A percentile compares a stretch with the other conserved stretches of the same genome.
Conservation (phyloP, 1,284 basidiomycete genomes). For the Takashimella tepidaria region DNA sequence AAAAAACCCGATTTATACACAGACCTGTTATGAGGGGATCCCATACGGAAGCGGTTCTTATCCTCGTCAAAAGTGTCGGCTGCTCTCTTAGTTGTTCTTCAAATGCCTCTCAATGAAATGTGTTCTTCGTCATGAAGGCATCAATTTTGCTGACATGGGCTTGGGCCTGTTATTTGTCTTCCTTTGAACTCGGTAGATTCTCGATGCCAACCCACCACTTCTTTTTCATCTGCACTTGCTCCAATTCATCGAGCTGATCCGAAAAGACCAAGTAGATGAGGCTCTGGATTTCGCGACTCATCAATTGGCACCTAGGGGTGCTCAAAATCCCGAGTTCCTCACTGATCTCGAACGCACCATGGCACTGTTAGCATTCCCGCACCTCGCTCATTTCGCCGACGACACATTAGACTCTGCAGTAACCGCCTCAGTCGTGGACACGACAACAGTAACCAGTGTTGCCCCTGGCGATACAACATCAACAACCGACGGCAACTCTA, state of each 20-base stretch:
- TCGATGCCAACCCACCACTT: conserved; percentile 83
- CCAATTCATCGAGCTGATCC: conserved; percentile 89
- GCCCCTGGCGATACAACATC: not conserved
- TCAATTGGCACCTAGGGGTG: conserved; percentile 88
- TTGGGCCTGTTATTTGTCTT: not conserved
- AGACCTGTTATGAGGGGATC: conserved; percentile 50
- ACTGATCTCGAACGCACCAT: conserved; percentile 89
- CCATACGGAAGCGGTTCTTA: too few relatives aligned
- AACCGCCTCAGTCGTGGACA: not conserved
- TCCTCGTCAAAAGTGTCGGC: too few relatives aligned
- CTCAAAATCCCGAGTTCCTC: conserved; percentile 90
- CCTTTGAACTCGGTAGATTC: conserved; percentile 79
- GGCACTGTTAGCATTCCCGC: conserved; percentile 82
- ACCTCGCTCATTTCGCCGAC: conserved; percentile 50
- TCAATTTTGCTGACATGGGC: conserved; percentile 4
- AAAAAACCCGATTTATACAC: conserved; percentile 46
- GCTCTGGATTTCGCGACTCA: conserved; percentile 87
- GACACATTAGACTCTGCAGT: conserved; percentile 12
- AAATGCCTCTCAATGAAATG: not conserved
- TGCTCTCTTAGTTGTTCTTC: too few relatives aligned
- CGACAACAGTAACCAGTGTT: not conserved
- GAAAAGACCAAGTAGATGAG: conserved; percentile 68
- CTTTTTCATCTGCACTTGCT: conserved; percentile 93
- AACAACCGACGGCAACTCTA: conserved; percentile 1
- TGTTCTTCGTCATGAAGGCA: not conserved